Percentiles rank a stretch among this genome's conserved stretches.
Conservation (phyloP, 208 protist genomes). For the Crithidia sp. region DNA sequence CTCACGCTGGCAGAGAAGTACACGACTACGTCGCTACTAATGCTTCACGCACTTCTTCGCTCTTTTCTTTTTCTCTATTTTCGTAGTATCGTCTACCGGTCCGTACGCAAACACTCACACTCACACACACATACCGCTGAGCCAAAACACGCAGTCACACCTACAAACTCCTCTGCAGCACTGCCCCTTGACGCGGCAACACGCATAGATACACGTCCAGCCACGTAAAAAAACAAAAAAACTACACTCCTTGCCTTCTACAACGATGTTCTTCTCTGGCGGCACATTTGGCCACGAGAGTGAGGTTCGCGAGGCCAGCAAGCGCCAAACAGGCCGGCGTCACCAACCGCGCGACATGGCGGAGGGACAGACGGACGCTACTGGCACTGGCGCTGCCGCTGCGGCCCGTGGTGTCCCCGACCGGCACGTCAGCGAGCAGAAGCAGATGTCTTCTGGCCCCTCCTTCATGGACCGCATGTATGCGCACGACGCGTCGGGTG, state of each 20-base stretch:
- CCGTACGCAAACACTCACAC: not conserved
- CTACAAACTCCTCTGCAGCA: too few relatives aligned
- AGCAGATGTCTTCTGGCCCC: conserved; percentile 41
- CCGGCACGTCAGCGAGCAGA: conserved; percentile 35
- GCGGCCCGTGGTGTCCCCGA: conserved; percentile 3
- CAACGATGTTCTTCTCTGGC: conserved; percentile 30
- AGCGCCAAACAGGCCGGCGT: conserved; percentile 51
- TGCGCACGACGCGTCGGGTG: conserved; percentile 22
- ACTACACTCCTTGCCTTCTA: not conserved
- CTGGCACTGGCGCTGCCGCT: not conserved
- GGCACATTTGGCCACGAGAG: conserved; percentile 58
- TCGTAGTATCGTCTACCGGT: not conserved
- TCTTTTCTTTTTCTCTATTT: not conserved
- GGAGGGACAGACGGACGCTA: conserved; percentile 23
- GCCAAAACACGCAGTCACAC: too few relatives aligned
- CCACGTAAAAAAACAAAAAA: not conserved
- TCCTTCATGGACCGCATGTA: conserved; percentile 70
- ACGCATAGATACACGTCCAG: not conserved
- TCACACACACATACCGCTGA: too few relatives aligned
- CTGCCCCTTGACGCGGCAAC: not conserved
- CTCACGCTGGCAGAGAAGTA: too few relatives aligned
- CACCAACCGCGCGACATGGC: conserved; percentile 68
- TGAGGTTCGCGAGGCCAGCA: conserved; percentile 41
- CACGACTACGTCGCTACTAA: too few relatives aligned
- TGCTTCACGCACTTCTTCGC: too few relatives aligned